phyloP scores from a whole-genome alignment of 768 basidiomycete species.

The Macrolepiota dolichaula region DNA sequence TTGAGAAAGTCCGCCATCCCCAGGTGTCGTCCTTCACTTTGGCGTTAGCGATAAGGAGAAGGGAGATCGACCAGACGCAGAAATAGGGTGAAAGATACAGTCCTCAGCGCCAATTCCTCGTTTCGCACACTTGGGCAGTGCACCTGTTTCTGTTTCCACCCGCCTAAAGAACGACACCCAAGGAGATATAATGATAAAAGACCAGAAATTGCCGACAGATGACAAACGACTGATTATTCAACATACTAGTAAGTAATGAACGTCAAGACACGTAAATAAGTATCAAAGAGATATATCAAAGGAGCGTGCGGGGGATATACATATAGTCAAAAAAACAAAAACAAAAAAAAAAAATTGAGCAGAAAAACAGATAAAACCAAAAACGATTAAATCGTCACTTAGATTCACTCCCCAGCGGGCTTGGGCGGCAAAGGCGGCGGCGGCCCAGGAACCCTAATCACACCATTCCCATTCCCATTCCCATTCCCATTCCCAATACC shows the following conservation, averaged over 20 bases:
- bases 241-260: neutral
- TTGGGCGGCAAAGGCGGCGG: slow-evolving; percentile 18
- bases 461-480: neutral
- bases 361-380: neutral
- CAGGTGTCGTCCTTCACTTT: no score
- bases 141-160: no score
- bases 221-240: neutral
- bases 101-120: no score
- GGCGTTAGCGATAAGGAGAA: no score
- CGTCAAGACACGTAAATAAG: neutral
- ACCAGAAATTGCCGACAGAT: neutral
- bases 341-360: neutral
- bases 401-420: slow-evolving; percentile 12
- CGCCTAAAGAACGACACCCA: neutral
- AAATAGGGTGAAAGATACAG: no score
- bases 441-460: slow-evolving; percentile 11
- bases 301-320: slow-evolving; percentile 1
- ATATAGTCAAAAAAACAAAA: neutral
- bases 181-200: neutral
- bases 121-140: no score
- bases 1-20: no score
- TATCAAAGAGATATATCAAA: slow-evolving; percentile 1
- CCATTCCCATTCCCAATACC: slow-evolving; percentile 8
- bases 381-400: neutral
- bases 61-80: no score